Evolutionary conservation across 371 early-diverging fungal genomes (phyloP), one percentile per base, ranked within the genome.

Genomic region (Mucor piriformis): DNA sequence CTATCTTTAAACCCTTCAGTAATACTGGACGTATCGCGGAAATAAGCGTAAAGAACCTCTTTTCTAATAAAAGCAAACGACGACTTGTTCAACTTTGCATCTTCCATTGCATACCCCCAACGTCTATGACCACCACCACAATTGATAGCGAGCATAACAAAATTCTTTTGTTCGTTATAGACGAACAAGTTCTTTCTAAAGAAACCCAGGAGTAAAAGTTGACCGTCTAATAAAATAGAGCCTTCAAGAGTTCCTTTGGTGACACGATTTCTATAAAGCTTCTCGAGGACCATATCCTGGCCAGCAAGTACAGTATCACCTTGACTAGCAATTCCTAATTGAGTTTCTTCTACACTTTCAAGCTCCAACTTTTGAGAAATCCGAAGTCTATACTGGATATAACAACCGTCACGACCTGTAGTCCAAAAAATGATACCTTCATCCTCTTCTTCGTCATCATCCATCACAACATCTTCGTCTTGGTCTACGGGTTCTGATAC

Each of bases 201-300:
- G 63, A 91, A 91, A 0, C 91, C 91, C 10, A 86, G 64, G 10
- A 89, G 62, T 6, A 89, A 65, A 4, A 88, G 64, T 38, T 84
- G 79, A 6, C 74, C 81, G 42, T 87, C 83, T 50, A 85, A 61
- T 44, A 83, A 76, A 4, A 83, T 35, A 16, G 81, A 72, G 25
- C 82, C 75, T 65, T 90, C 91, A 18, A 89, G 57, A 82, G 88
- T 87, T 1, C 89, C 91, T 52, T 83, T 88, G 16, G 91, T 90
- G n/a, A 90, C 79, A 54, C 81, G 81, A 29, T 84, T 82, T 11
- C 81, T 69, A 54, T 84, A 85, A 11, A 88, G 68, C 49, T 81
- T 81, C 64, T 88, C 85, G 3, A 84, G 49, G 6, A 63, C 43
- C 63, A 73, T 59, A 35, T 73, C 75, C 0, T 68, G 54, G 13